Conservation (phyloP, 345 rosid species). For the Diplotaxis tenuifolia region DNA sequence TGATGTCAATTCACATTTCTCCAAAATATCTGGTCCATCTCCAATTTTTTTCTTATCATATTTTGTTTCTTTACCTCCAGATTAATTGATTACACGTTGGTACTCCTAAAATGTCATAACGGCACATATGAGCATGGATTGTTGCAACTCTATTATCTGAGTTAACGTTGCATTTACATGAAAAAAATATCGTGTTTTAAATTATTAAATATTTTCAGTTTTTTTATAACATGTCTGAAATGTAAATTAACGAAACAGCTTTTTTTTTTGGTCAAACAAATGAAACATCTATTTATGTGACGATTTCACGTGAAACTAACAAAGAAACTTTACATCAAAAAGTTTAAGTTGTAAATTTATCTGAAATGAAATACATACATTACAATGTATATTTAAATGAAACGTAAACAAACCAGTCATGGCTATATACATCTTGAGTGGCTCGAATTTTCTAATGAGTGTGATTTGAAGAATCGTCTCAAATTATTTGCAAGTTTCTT, state of each 20-base stretch:
- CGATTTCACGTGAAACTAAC: neutral
- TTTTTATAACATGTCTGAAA: neutral
- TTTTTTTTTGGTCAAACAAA: too few species aligned
- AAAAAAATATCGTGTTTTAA: neutral
- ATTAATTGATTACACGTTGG: neutral
- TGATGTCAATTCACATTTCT: conserved; percentile 57
- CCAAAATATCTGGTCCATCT: conserved; percentile 51
- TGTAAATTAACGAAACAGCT: neutral
- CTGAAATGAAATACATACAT: neutral
- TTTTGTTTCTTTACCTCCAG: neutral
- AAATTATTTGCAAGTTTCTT: neutral
- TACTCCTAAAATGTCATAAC: conserved; percentile 1
- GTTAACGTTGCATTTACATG: neutral
- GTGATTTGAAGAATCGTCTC: neutral
- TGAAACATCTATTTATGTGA: neutral
- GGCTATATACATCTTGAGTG: neutral
- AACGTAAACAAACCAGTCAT: neutral
- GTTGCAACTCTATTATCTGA: neutral
- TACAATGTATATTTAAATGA: neutral
- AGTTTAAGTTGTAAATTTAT: neutral
- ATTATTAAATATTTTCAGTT: neutral
- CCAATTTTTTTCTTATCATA: neutral
- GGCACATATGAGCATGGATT: neutral
- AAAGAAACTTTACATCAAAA: neutral
- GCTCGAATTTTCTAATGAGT: neutral